Base-by-base conservation (phyloP, 352 stramenopile species). In the Peronosclerospora sorghi region DNA sequence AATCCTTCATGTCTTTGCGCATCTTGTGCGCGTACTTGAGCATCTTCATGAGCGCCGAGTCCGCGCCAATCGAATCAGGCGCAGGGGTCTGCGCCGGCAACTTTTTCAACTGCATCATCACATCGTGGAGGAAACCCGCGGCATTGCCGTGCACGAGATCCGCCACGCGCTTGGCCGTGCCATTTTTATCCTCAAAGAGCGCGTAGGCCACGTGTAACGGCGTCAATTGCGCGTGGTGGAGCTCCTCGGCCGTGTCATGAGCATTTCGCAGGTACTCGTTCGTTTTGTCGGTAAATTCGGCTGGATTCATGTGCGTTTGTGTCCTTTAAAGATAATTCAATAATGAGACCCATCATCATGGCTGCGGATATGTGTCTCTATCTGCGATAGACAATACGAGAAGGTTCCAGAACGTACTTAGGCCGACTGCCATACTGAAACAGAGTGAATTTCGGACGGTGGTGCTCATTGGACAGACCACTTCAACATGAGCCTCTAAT, bases 221-320 rank as follows among this genome's bases (percentile, higher is more conserved):
- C 35, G 77, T 90, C 17, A 87, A 36, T 45, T 89, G 78, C 30
- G 78, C 62, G 49, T 93, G 75, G 32, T 73, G 69, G 9, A 72
- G 52, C 41, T 86, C 69, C 49, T 87, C 74, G 4, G 69, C 75
- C 32, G 76, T 47, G 41, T 67, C 56, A 20, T 65, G 46, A 14
- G 79, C 69, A 6, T 56, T 56, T 29, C 56, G 43, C 21, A 93
- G 34, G 34, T 69, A 69, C 53, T 84, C 69, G 51, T 68, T 71
- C 13, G 78, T 85, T 59, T 86, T 88, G 45, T 93, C 78, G 0
- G 73, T 91, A 35, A 75, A 90, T 39, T 86, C 79, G n/a, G 69
- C 59, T 1, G 59, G 65, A 24, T 88, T 85, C 69, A 87, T 83
- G 21, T 26, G 3, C 3, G 6, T 6, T 26, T 26, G 5, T 20